Conservation (phyloP, 768 basidiomycete genomes). For the Boletellus ananiceps region DNA sequence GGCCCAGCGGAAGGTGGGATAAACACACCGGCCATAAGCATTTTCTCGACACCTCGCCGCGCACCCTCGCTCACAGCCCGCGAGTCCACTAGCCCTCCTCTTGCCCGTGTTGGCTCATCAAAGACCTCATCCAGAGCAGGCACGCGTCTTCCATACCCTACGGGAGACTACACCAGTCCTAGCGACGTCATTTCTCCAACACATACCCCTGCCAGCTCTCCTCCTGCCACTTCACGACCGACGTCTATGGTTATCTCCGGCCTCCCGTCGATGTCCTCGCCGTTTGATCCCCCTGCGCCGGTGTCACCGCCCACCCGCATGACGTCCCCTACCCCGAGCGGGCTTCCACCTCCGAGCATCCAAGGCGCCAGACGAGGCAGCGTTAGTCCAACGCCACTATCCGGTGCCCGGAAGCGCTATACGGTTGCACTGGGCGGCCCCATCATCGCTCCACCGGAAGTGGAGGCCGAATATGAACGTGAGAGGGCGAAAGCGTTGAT, state of each 20-base stretch:
- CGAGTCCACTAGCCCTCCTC: constrained; percentile 63
- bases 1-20: constrained; percentile 14
- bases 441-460: constrained; percentile 41
- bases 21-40: constrained; percentile 10
- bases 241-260: constrained; percentile 45
- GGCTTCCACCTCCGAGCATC: constrained; percentile 42
- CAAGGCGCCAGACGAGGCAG: constrained; percentile 44
- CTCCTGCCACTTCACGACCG: constrained; percentile 38
- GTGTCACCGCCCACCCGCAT: constrained; percentile 22
- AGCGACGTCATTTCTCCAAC: constrained; percentile 38
- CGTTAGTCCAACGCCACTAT: constrained; percentile 63
- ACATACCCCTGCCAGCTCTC: constrained; percentile 43
- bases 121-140: constrained; percentile 25
- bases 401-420: constrained; percentile 61
- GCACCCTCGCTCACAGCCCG: constrained; percentile 41
- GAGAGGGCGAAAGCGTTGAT: constrained; percentile 25
- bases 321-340: constrained; percentile 23
- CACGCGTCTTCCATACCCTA: constrained; percentile 71
- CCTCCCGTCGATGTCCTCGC: constrained; percentile 32
- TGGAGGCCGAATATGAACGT: constrained; percentile 27
- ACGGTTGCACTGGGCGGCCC: constrained; percentile 81
- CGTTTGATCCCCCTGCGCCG: constrained; percentile 18
- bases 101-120: constrained; percentile 43
- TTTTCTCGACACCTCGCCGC: constrained; percentile 28
- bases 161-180: constrained; percentile 76